These are phyloP conservation scores for Cadophora sp. DNA, from an alignment of 2,329 filamentous ascomycete species.

Conservation along the genomic window DNA sequence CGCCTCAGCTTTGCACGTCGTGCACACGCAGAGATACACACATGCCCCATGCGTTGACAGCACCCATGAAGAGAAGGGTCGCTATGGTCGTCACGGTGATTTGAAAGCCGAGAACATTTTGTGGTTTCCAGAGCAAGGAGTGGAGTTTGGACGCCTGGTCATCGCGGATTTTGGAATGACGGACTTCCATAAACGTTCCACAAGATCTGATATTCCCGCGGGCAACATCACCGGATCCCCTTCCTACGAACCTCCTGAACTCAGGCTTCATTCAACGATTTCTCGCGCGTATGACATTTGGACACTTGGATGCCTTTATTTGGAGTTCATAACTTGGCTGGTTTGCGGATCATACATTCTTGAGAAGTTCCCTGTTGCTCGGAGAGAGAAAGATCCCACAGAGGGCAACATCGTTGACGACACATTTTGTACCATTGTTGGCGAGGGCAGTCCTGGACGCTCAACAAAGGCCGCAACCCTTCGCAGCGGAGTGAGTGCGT, in stretches of 20 bases:
- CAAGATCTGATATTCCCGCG: conserved; percentile 39
- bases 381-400: background rate
- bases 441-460: background rate
- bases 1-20: conserved; percentile 30
- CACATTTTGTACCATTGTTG: conserved; percentile 18
- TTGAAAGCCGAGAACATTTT: conserved; percentile 38
- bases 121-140: conserved; percentile 36
- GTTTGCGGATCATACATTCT: conserved; percentile 36
- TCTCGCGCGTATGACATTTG: conserved; percentile 48
- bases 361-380: conserved; percentile 19
- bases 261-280: conserved; percentile 39
- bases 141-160: conserved; percentile 33
- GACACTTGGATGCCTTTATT: conserved; percentile 46
- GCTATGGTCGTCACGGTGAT: conserved; percentile 42
- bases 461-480: background rate
- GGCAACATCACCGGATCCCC: conserved; percentile 33
- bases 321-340: conserved; percentile 49
- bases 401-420: conserved; percentile 5
- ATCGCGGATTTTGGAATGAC: conserved; percentile 37
- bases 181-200: conserved; percentile 44
- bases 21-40: conserved; percentile 34
- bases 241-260: conserved; percentile 51
- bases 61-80: conserved; percentile 25
- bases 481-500: conserved; percentile 15
- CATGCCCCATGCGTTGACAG: background rate